Conservation (phyloP, 345 rosid species). For the Citrus australasica region DNA sequence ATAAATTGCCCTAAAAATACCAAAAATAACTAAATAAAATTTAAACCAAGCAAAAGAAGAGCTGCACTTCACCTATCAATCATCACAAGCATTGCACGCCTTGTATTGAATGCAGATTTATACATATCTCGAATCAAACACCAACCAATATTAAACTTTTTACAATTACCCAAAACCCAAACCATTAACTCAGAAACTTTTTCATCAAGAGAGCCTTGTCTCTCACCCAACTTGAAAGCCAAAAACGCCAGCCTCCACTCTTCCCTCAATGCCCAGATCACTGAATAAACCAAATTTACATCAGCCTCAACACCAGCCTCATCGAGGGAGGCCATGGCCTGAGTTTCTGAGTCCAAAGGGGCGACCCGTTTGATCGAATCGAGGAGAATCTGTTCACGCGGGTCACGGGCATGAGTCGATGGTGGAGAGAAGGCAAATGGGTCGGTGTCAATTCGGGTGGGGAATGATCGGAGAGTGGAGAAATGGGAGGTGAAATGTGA, state of each 20-base stretch:
- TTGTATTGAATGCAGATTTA: slow-evolving; percentile 40
- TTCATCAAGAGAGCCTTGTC: slow-evolving; percentile 44
- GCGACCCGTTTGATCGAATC: slow-evolving; percentile 46
- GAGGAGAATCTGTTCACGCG: slow-evolving; percentile 24
- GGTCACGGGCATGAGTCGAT: slow-evolving; percentile 6
- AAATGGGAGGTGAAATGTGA: slow-evolving; percentile 16
- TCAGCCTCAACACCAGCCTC: slow-evolving; percentile 40
- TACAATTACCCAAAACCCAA: slow-evolving; percentile 66
- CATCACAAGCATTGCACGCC: slow-evolving; percentile 73
- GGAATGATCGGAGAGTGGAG: slow-evolving; percentile 28
- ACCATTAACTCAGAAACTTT: slow-evolving; percentile 51
- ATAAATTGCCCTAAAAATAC: background rate
- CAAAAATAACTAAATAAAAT: background rate
- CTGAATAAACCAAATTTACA: slow-evolving; percentile 40
- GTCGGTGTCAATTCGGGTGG: slow-evolving; percentile 24
- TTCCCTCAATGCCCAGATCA: slow-evolving; percentile 57
- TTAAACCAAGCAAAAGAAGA: background rate
- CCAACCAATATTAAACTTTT: slow-evolving; percentile 79
- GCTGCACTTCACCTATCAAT: slow-evolving; percentile 60
- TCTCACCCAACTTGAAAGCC: slow-evolving; percentile 79
- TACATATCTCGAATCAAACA: slow-evolving; percentile 69
- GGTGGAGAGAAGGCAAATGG: slow-evolving; percentile 22
- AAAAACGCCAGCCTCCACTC: slow-evolving; percentile 73
- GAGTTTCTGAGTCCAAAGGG: slow-evolving; percentile 40
- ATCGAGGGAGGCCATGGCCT: slow-evolving; percentile 50